These are phyloP conservation scores for Xylaria sp. DNA, from an alignment of 2,329 filamentous ascomycete genomes.

Conservation along the genomic window DNA sequence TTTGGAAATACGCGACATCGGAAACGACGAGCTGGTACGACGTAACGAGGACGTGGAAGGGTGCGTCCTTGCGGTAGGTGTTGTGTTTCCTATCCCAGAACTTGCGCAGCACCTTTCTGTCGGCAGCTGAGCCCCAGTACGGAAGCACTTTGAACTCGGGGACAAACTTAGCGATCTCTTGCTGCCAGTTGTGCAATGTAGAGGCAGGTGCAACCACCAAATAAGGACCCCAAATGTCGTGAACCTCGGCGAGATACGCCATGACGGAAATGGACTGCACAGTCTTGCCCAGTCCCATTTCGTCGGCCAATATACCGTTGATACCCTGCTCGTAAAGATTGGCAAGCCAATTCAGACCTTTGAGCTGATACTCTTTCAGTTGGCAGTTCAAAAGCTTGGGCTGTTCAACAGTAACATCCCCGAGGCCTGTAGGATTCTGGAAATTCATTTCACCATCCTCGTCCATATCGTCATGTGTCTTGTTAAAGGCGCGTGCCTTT, in stretches of 20 bases:
- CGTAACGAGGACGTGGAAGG: conserved; percentile 95
- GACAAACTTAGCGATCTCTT: conserved; percentile 95
- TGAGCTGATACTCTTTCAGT: conserved; percentile 98
- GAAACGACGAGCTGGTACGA: conserved; percentile 98
- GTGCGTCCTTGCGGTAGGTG: conserved; percentile 91
- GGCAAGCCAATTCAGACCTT: conserved; percentile 99
- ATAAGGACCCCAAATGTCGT: conserved; percentile 98
- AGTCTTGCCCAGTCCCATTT: conserved; percentile 99
- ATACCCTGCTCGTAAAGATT: conserved; percentile 99
- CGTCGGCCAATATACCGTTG: conserved; percentile 98
- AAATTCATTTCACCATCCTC: conserved; percentile 99
- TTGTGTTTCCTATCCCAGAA: conserved; percentile 99
- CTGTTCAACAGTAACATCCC: conserved; percentile 93
- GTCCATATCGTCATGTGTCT: conserved; percentile 75
- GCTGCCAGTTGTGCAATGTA: conserved; percentile 98
- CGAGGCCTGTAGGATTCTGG: conserved; percentile 95
- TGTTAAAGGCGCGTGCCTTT: conserved; percentile 93
- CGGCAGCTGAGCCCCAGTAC: conserved; percentile 95
- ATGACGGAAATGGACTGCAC: conserved; percentile 99
- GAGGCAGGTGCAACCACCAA: conserved; percentile 95
- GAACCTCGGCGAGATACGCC: conserved; percentile 96
- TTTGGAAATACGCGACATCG: conserved; percentile 97
- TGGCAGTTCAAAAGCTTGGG: conserved; percentile 93
- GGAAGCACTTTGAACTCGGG: conserved; percentile 94
- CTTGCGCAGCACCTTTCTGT: conserved; percentile 95